Evolutionary conservation across 2,329 filamentous ascomycete species (phyloP).

Genomic region (Helotiales sp.): DNA sequence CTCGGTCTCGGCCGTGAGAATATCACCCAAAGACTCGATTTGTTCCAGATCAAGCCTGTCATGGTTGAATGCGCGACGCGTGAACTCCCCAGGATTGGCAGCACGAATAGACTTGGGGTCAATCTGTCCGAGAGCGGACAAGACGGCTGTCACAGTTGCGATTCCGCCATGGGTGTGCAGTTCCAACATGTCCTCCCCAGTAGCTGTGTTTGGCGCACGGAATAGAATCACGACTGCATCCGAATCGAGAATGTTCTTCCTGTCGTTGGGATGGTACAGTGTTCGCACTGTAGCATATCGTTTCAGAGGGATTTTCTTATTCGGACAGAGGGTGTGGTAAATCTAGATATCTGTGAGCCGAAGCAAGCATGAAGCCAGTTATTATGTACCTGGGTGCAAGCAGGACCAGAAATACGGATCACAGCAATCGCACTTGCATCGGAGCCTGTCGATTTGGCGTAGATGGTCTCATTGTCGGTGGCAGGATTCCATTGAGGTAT

Average conservation of each 20-base stretch:
- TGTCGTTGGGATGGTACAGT: conserved; percentile 64
- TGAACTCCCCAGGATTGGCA: conserved; percentile 95
- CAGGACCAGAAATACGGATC: conserved; percentile 82
- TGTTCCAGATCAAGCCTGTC: conserved; percentile 85
- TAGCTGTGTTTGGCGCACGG: conserved; percentile 79
- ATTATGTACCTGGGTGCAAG: conserved; percentile 64
- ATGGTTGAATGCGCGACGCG: conserved; percentile 87
- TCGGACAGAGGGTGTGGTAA: conserved; percentile 66
- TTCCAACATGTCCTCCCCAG: conserved; percentile 91
- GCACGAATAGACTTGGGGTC: conserved; percentile 65
- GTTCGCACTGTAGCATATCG: conserved; percentile 74
- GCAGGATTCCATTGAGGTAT: background rate
- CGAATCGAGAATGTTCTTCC: conserved; percentile 61
- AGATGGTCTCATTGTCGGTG: conserved; percentile 67
- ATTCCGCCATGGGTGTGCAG: conserved; percentile 92
- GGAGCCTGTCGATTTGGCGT: conserved; percentile 85
- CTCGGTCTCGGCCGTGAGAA: conserved; percentile 77
- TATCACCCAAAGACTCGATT: conserved; percentile 69
- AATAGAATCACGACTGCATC: conserved; percentile 76
- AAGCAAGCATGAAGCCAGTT: conserved; percentile 19
- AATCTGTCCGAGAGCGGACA: conserved; percentile 70
- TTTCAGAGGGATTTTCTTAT: conserved; percentile 57
- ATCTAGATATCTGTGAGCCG: conserved; percentile 54
- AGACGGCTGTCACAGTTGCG: conserved; percentile 85
- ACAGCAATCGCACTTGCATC: conserved; percentile 91